Conservation (phyloP, 495 filamentous ascomycete species). For the Extremus antarcticus region DNA sequence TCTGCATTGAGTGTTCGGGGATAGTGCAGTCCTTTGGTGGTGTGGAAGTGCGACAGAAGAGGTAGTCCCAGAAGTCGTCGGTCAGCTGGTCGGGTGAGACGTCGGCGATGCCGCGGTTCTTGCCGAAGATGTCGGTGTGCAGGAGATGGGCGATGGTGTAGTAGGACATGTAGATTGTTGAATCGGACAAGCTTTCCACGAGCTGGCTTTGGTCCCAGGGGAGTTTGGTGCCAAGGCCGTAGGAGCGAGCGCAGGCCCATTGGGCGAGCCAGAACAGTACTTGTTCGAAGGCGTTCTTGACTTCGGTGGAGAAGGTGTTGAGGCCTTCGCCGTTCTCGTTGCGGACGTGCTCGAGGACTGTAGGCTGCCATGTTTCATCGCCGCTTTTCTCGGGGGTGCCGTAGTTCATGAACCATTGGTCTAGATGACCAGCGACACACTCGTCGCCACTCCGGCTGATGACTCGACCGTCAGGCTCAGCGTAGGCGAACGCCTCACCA, state of each 20-base stretch:
- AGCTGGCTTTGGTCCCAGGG: slow-evolving; percentile 79
- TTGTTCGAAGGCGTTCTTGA: slow-evolving; percentile 71
- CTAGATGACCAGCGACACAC: slow-evolving; percentile 83
- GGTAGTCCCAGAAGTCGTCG: slow-evolving; percentile 93
- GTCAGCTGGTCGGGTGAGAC: slow-evolving; percentile 80
- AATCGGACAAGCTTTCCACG: slow-evolving; percentile 86
- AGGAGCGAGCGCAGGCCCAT: slow-evolving; percentile 89
- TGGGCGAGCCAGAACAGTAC: slow-evolving; percentile 84
- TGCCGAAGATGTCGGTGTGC: slow-evolving; percentile 71
- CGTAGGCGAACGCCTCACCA: slow-evolving; percentile 80
- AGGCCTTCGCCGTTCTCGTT: slow-evolving; percentile 49
- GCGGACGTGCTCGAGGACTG: slow-evolving; percentile 61
- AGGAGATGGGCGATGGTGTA: slow-evolving; percentile 89
- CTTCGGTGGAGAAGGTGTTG: slow-evolving; percentile 68
- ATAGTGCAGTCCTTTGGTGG: slow-evolving; percentile 49
- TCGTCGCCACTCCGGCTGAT: slow-evolving; percentile 77
- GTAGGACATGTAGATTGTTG: slow-evolving; percentile 92
- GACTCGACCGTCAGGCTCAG: slow-evolving; percentile 83
- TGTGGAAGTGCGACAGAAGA: slow-evolving; percentile 62
- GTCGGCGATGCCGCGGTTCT: slow-evolving; percentile 51
- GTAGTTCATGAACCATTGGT: slow-evolving; percentile 97
- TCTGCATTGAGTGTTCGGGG: slow-evolving; percentile 54
- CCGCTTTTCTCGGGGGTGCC: slow-evolving; percentile 51
- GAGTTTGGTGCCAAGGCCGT: slow-evolving; percentile 84
- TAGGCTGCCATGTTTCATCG: slow-evolving; percentile 60